Evolutionary conservation across 305 asterid genomes (phyloP).

Genomic region (Fraxinus sp.): DNA sequence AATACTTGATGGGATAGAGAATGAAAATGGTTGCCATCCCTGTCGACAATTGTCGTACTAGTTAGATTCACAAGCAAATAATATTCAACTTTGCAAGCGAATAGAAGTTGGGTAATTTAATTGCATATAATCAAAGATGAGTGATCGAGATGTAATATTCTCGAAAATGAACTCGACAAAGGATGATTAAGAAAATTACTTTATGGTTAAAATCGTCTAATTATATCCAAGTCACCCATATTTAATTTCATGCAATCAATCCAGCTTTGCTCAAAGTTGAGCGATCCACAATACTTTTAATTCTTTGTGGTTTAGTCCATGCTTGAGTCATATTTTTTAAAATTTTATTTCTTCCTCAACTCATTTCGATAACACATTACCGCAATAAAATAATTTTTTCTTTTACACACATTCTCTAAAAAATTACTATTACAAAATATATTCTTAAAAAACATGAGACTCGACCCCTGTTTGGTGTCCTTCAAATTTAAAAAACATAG

Average conservation of each 20-base stretch:
- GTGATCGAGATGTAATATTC: neutral
- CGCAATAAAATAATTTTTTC: too few species aligned
- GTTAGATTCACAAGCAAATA: neutral
- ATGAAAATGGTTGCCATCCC: neutral
- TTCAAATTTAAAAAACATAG: too few species aligned
- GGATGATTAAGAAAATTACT: neutral
- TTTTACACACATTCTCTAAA: too few species aligned
- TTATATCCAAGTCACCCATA: neutral
- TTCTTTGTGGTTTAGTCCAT: neutral
- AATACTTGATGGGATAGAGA: neutral
- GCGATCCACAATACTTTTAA: neutral
- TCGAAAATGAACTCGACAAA: neutral
- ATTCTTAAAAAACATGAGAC: too few species aligned
- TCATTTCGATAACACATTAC: too few species aligned
- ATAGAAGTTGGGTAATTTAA: neutral
- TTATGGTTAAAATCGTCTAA: neutral
- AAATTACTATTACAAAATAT: too few species aligned
- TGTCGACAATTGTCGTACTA: neutral
- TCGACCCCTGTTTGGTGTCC: too few species aligned
- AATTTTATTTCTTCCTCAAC: too few species aligned
- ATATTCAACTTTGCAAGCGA: neutral
- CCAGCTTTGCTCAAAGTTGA: neutral
- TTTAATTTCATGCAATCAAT: neutral
- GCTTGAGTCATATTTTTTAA: neutral
- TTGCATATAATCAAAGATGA: neutral